These are phyloP conservation scores for Aspergillus phoenicis DNA, from an alignment of 2,329 filamentous ascomycete genomes.

Conservation along the genomic window DNA sequence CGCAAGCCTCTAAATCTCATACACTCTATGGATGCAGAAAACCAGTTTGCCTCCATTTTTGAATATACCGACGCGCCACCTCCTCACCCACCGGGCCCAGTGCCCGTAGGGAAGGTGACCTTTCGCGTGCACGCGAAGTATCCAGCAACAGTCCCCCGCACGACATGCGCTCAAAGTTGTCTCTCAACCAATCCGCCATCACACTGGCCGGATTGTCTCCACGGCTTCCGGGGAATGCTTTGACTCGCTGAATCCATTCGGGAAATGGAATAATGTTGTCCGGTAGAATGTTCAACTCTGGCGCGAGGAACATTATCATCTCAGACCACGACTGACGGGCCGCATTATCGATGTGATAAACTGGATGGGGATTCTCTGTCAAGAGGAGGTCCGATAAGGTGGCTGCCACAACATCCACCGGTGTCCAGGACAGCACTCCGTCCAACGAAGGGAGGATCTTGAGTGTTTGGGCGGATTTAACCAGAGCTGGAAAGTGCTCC, in stretches of 20 bases:
- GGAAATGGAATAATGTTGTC: slow-evolving; percentile 42
- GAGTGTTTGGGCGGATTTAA: slow-evolving; percentile 55
- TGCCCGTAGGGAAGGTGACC: slow-evolving; percentile 33
- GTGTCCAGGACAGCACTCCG: slow-evolving; percentile 50
- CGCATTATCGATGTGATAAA: slow-evolving; percentile 54
- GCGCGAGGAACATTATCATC: slow-evolving; percentile 39
- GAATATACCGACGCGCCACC: slow-evolving; percentile 16
- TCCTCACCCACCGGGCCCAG: slow-evolving; percentile 12
- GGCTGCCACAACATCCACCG: slow-evolving; percentile 48
- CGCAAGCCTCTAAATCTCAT: too few species aligned
- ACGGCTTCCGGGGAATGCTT: slow-evolving; percentile 20
- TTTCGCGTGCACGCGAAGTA: slow-evolving; percentile 35
- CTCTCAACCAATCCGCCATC: slow-evolving; percentile 36
- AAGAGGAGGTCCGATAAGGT: slow-evolving; percentile 39
- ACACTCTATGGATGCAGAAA: not conserved
- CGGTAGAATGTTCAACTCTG: slow-evolving; percentile 34
- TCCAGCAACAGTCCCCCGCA: slow-evolving; percentile 50
- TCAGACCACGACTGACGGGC: slow-evolving; percentile 45
- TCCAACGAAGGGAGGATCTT: slow-evolving; percentile 45
- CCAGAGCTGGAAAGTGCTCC: slow-evolving; percentile 55
- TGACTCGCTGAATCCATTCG: slow-evolving; percentile 46
- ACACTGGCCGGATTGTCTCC: slow-evolving; percentile 34
- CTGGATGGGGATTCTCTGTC: slow-evolving; percentile 26
- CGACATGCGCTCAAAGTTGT: slow-evolving; percentile 47
- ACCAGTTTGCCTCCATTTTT: slow-evolving; percentile 12